Evolutionary conservation across 257 asterid species (phyloP).

Genomic region (Scutellaria barbata): DNA sequence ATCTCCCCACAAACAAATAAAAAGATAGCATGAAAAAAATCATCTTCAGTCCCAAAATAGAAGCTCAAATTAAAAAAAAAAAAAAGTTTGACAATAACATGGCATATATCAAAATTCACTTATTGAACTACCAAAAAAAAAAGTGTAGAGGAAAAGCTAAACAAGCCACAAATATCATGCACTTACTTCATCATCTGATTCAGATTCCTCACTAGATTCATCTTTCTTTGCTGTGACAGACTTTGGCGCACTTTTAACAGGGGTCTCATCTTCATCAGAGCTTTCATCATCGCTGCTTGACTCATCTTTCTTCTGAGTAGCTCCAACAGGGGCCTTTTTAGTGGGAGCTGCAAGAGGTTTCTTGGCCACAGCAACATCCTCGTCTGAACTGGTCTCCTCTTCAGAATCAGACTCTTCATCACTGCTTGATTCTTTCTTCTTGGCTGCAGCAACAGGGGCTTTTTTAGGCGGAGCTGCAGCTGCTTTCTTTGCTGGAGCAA

Average conservation of each 20-base stretch:
- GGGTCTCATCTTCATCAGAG: constrained; percentile 35
- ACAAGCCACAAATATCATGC: not conserved
- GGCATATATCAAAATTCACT: not conserved
- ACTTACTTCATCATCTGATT: constrained; percentile 45
- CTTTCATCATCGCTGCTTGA: constrained; percentile 27
- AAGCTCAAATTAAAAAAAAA: too few relatives aligned
- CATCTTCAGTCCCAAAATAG: too few relatives aligned
- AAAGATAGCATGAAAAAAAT: too few relatives aligned
- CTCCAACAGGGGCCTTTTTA: constrained; percentile 32
- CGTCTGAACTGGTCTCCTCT: constrained; percentile 45
- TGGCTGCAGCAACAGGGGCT: constrained; percentile 22
- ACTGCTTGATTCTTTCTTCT: constrained; percentile 41
- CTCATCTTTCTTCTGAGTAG: constrained; percentile 40
- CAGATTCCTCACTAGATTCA: constrained; percentile 38
- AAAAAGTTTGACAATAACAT: too few relatives aligned
- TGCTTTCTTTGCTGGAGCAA: constrained; percentile 32
- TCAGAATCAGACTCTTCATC: constrained; percentile 40
- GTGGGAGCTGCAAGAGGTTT: constrained; percentile 31
- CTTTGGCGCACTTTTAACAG: constrained; percentile 10
- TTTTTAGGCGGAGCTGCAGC: constrained; percentile 25
- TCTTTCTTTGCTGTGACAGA: constrained; percentile 23
- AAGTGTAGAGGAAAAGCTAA: not conserved
- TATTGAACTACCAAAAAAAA: too few relatives aligned
- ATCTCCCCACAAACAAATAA: too few relatives aligned
- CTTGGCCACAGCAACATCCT: constrained; percentile 44